Base-by-base conservation (phyloP, 352 stramenopile species). In the Globisporangium mamillatum region DNA sequence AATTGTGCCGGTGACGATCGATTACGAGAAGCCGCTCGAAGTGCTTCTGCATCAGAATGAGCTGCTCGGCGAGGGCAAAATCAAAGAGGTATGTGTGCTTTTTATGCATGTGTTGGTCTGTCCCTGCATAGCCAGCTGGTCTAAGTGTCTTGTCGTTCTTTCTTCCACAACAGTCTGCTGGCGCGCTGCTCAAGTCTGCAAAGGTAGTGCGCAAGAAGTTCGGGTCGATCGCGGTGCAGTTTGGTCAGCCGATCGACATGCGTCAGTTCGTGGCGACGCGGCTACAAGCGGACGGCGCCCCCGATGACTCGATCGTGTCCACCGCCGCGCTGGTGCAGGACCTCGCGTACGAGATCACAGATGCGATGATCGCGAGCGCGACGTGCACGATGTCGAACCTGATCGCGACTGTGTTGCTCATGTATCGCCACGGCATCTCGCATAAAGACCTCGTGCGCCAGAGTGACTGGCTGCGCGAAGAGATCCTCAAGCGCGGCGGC, bases 1-100 rank as follows among this genome's bases (percentile, higher is more conserved):
- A 65, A 80, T 95, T 64, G 86, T 95, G 10, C 88, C 88, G 0
- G 84, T 95, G 27, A 94, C 86, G 5, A 95, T 95, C 56, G 88
- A 95, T 70, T 95, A 94, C 59, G 88, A 95, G 68, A 94, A 93
- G 71, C 86, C 88, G 2, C 73, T 93, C 24, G 88, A 95, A 68
- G 84, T 92, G 18, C 70, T 92, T 63, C 62, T 95, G 5, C 87
- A 95, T 41, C 87, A 93, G 63, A 91, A 94, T 20, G 88, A 95
- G 32, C 68, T 95, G 0, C 63, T 94, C 5, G 88, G 88, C 18
- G 83, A 92, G 68, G 86, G 86, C 64, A 92, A 93, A 67, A 79
- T 93, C 65, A 89, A 90, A 50, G 86, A 94, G 72, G 81, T 87
- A 72, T 24, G 70, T 36, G 6, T 24, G 32, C 5, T 52, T n/a